Evolutionary conservation across 306 rosid genomes (phyloP), one percentile per base, ranked within the genome.

Genomic region (Lupinus albus): DNA sequence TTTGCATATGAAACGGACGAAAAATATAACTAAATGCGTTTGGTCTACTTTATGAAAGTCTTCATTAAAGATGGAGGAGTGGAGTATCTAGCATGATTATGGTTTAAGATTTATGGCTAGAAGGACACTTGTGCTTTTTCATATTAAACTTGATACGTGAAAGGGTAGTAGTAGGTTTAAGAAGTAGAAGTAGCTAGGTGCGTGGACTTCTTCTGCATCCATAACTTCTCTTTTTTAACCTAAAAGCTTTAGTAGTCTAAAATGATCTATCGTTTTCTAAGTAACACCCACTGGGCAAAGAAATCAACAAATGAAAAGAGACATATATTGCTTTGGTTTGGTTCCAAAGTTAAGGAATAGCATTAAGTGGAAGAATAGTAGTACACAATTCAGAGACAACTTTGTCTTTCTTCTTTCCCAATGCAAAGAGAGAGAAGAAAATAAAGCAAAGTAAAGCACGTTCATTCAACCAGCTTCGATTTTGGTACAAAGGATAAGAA

Each of bases 121-220:
- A 25, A 73, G 71, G 50, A 73, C 76, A 68, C 58, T 62, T 5
- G 39, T 7, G 63, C 76, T 48, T 63, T 79, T 74, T 74, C 42
- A 55, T 74, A 47, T 15, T 20, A 65, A 70, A 67, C 73, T 69
- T 39, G 6, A 66, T 67, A 52, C 30, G 64, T 70, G 65, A 62
- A 71, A 64, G 49, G 20, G 51, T 13, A n/a, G n/a, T n/a, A n/a
- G n/a, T n/a, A 54, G 72, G 42, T 33, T 77, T 58, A 72, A 39
- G 44, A 70, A 4, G 6, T 17, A 8, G 54, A 71, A 59, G 57
- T 59, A 9, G 47, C 72, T 79, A 69, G 83, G 71, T 71, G 84
- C 86, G 89, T 91, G 97, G 96, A 91, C 91, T 88, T 88, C 91
- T 88, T 88, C 79, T 72, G 88, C 74, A 91, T 83, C 85, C 76